These are phyloP conservation scores for Ramalina intermedia DNA, from an alignment of 495 filamentous ascomycete genomes.

Conservation along the genomic window DNA sequence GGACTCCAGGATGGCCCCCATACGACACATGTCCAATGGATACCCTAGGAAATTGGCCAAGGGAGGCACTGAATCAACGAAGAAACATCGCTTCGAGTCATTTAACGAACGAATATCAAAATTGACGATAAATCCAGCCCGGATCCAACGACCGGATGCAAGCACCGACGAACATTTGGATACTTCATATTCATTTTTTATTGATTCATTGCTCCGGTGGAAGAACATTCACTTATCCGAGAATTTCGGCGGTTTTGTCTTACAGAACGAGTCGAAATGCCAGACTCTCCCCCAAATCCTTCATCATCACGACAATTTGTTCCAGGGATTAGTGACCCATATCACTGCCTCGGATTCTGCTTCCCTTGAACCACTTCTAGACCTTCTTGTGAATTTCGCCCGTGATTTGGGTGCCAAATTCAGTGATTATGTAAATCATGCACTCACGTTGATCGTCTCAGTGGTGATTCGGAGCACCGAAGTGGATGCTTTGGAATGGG, in stretches of 20 bases:
- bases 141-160: constrained; percentile 67
- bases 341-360: constrained; percentile 62
- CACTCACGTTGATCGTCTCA: constrained; percentile 51
- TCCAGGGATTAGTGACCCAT: constrained; percentile 59
- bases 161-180: constrained; percentile 51
- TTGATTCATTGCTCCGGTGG: constrained; percentile 74
- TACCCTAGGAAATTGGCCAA: constrained; percentile 50
- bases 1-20: constrained; percentile 34
- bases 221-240: constrained; percentile 75
- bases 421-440: constrained; percentile 65
- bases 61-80: constrained; percentile 55
- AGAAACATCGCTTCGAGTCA: constrained; percentile 75
- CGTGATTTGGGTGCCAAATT: constrained; percentile 82
- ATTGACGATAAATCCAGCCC: constrained; percentile 83
- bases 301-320: constrained; percentile 72
- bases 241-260: constrained; percentile 57
- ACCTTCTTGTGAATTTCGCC: constrained; percentile 75
- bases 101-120: constrained; percentile 90
- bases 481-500: constrained; percentile 86
- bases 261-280: constrained; percentile 58
- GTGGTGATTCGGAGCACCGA: constrained; percentile 48
- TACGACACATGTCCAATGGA: constrained; percentile 46
- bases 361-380: constrained; percentile 72
- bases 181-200: constrained; percentile 61
- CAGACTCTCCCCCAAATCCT: constrained; percentile 85